A percentile compares a stretch with the other conserved stretches of the same genome.
Conservation (phyloP, 306 rosid species). For the Nissolia schottii region DNA sequence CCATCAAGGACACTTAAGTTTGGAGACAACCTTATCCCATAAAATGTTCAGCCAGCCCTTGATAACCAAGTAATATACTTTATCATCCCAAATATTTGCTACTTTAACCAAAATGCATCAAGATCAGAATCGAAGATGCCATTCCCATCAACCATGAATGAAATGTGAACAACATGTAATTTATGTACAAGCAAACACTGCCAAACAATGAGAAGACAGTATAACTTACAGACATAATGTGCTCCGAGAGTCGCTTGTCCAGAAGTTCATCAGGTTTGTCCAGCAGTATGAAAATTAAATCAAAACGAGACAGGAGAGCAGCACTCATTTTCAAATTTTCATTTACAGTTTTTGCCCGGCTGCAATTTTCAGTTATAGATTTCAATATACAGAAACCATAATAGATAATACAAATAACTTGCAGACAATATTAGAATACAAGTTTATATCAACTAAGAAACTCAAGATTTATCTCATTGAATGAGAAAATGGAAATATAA, state of each 20-base stretch:
- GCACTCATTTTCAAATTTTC: slow-evolving; percentile 94
- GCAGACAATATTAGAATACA: background rate
- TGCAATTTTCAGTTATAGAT: slow-evolving; percentile 39
- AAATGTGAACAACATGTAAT: slow-evolving; percentile 16
- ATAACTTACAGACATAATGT: slow-evolving; percentile 91
- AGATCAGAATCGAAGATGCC: background rate
- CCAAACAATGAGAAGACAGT: slow-evolving; percentile 15
- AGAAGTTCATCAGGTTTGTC: slow-evolving; percentile 93
- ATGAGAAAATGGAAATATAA: slow-evolving; percentile 3
- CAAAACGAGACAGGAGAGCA: slow-evolving; percentile 87
- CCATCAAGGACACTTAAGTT: background rate
- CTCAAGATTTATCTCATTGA: background rate
- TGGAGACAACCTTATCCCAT: background rate
- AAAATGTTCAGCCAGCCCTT: background rate
- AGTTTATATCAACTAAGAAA: background rate
- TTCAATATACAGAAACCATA: slow-evolving; percentile 17
- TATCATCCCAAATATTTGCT: background rate
- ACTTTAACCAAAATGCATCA: background rate
- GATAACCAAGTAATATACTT: background rate
- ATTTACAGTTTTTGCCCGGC: slow-evolving; percentile 95
- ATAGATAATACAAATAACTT: slow-evolving; percentile 22
- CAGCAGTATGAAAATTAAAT: slow-evolving; percentile 87
- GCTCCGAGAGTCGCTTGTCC: slow-evolving; percentile 92
- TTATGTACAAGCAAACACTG: background rate
- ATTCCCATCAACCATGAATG: slow-evolving; percentile 19